A percentile compares a stretch with the other conserved stretches of the same genome.
Conservation (phyloP, 169 alveolate genomes). For the Plasmodium knowlesi region DNA sequence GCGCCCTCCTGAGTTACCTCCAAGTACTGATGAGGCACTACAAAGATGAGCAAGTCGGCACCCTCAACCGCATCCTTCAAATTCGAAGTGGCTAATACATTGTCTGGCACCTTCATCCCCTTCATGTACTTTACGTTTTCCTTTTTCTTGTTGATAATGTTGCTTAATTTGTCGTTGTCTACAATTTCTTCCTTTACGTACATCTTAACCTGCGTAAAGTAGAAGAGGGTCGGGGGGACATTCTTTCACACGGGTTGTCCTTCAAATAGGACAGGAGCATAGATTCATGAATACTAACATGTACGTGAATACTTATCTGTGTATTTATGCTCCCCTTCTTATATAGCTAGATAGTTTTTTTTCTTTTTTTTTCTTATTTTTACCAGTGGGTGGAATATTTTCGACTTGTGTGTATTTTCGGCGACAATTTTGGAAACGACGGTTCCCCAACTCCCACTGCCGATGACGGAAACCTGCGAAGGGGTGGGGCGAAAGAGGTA, state of each 20-base stretch:
- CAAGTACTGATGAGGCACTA: slow-evolving; percentile 92
- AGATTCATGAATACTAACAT: neutral
- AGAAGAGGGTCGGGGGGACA: neutral
- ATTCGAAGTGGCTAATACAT: slow-evolving; percentile 90
- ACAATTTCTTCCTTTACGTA: slow-evolving; percentile 91
- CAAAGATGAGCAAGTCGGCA: slow-evolving; percentile 89
- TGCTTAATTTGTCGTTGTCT: slow-evolving; percentile 88
- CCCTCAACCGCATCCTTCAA: slow-evolving; percentile 87
- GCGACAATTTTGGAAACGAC: slow-evolving; percentile 88
- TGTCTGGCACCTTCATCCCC: slow-evolving; percentile 89
- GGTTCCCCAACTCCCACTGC: slow-evolving; percentile 92
- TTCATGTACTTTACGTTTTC: slow-evolving; percentile 92
- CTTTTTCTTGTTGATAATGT: slow-evolving; percentile 89
- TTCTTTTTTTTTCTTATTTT: slow-evolving; percentile 11
- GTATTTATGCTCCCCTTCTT: neutral
- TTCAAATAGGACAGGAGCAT: neutral
- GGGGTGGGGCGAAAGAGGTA: neutral
- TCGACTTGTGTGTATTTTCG: slow-evolving; percentile 76
- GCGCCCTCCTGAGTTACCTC: slow-evolving; percentile 47
- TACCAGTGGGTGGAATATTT: slow-evolving; percentile 81
- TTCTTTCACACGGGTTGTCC: neutral
- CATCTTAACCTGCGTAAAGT: slow-evolving; percentile 84
- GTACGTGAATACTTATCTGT: neutral
- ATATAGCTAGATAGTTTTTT: neutral
- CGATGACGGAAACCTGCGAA: slow-evolving; percentile 86